These are phyloP conservation scores for Botryotinia narcissicola DNA, from an alignment of 2,329 filamentous ascomycete species.

Conservation along the genomic window DNA sequence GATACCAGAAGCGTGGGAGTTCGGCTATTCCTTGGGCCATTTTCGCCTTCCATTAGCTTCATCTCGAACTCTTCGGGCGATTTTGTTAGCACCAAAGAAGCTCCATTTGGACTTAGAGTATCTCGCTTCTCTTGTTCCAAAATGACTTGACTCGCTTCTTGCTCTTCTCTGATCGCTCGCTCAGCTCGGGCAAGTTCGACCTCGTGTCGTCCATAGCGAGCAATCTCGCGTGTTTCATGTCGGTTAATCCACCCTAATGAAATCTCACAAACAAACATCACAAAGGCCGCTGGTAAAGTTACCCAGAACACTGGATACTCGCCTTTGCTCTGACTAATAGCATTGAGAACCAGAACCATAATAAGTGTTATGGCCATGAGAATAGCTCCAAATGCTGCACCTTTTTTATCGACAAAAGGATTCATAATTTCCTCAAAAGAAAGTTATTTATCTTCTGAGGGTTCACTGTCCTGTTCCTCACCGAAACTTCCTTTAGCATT, in stretches of 20 bases:
- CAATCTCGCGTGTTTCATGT: slow-evolving; percentile 61
- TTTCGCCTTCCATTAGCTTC: not conserved
- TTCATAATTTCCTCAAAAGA: slow-evolving; percentile 74
- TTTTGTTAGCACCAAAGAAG: not conserved
- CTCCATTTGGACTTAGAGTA: not conserved
- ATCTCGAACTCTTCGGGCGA: slow-evolving; percentile 12
- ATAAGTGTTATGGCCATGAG: slow-evolving; percentile 68
- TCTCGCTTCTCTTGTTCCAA: slow-evolving; percentile 20
- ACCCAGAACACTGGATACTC: slow-evolving; percentile 64
- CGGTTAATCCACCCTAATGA: slow-evolving; percentile 61
- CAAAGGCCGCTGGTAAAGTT: slow-evolving; percentile 63
- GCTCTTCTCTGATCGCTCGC: slow-evolving; percentile 39
- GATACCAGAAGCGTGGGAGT: not conserved
- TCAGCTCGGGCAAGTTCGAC: slow-evolving; percentile 46
- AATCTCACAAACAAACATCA: slow-evolving; percentile 69
- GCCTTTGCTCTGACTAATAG: slow-evolving; percentile 49
- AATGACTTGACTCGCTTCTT: slow-evolving; percentile 22
- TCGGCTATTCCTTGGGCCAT: not conserved
- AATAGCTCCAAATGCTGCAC: slow-evolving; percentile 61
- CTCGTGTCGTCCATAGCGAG: slow-evolving; percentile 52
- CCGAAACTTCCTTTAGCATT: slow-evolving; percentile 55
- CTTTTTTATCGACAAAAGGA: slow-evolving; percentile 65
- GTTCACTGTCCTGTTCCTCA: slow-evolving; percentile 47
- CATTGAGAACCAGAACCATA: slow-evolving; percentile 64
- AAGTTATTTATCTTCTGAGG: slow-evolving; percentile 53